A percentile compares a stretch with the other conserved stretches of the same genome.
phyloP scores from a whole-genome alignment of 2,329 filamentous ascomycete genomes.

The Alternaria ventricosa region DNA sequence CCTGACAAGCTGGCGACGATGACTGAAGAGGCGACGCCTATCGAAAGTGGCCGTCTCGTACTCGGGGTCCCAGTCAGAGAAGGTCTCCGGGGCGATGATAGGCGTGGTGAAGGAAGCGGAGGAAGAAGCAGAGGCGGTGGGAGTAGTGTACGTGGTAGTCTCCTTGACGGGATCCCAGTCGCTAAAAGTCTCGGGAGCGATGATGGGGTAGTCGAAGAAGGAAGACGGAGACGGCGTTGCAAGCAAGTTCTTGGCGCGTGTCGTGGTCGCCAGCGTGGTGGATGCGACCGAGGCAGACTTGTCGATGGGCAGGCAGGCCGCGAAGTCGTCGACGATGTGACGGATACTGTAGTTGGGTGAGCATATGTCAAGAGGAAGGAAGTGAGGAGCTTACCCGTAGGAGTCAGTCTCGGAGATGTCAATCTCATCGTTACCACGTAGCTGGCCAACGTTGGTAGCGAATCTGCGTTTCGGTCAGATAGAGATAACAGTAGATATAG shows the following conservation, averaged over 20 bases:
- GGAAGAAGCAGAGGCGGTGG: not conserved
- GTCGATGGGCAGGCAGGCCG: not conserved
- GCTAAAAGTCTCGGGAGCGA: not conserved
- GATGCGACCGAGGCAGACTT: not conserved
- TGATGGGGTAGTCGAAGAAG: not conserved
- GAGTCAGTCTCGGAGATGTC: constrained; percentile 3
- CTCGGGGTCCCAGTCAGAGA: not conserved
- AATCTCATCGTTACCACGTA: not conserved
- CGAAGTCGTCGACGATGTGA: not conserved
- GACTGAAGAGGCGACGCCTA: not conserved
- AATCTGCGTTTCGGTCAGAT: not conserved
- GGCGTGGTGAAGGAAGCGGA: not conserved
- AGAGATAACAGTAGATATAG: not conserved
- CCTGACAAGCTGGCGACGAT: not conserved
- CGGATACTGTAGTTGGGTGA: not conserved
- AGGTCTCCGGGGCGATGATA: not conserved
- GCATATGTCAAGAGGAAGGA: not conserved
- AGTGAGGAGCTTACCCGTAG: not conserved
- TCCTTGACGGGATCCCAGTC: not conserved
- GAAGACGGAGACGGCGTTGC: not conserved
- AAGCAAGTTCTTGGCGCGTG: not conserved
- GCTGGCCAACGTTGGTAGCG: constrained; percentile 13
- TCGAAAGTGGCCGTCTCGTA: not conserved
- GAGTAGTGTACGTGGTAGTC: not conserved
- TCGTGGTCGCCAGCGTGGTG: not conserved